Base-by-base conservation (phyloP, 371 early-diverging fungal species). In the Saksenaea oblongispora region DNA sequence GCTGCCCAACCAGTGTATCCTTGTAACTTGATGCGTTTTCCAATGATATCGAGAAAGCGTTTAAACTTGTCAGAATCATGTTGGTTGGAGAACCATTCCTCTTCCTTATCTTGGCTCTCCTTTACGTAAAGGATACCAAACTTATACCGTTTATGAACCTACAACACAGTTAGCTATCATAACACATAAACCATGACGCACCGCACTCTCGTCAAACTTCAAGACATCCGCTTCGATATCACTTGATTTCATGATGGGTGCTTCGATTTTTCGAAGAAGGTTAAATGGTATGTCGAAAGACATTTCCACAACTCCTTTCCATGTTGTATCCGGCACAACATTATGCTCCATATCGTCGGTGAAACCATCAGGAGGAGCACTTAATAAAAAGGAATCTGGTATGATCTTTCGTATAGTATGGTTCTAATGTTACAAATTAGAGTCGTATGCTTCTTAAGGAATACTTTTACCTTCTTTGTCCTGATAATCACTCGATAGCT, bases 1-100 rank as follows among this genome's bases (percentile, higher is more conserved):
- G 89, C 95, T 3, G 90, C 75, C 79, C 90, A 95, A 5, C 93
- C 91, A 57, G 87, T 79, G 79, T 91, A 95, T 5, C 88, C 90
- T 17, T 84, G 76, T 35, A 95, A 72, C 51, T 84, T 80, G 14
- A 93, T 87, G 17, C 82, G 86, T 42, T 87, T 85, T 1, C 92
- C 95, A 26, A 95, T 67, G 35, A 86, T 89, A 22, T 79, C 71
- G 54, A 93, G 62, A 57, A 95, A 90, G 28, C 80, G 76, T 26
- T 85, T 76, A 64, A 89, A 91, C 5, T 74, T 74, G 0, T 74
- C 72, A 10, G 93, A 89, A 8, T 84, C 64, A 35, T 76, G 68
- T 39, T 76, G 69, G 67, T 93, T 93, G 13, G 78, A 68, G 54
- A 93, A 85, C 91, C 91, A 89, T 34, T 93, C 90, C 58, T 89